Base-by-base conservation (phyloP, 768 basidiomycete genomes). In the Serpula lacrymans region DNA sequence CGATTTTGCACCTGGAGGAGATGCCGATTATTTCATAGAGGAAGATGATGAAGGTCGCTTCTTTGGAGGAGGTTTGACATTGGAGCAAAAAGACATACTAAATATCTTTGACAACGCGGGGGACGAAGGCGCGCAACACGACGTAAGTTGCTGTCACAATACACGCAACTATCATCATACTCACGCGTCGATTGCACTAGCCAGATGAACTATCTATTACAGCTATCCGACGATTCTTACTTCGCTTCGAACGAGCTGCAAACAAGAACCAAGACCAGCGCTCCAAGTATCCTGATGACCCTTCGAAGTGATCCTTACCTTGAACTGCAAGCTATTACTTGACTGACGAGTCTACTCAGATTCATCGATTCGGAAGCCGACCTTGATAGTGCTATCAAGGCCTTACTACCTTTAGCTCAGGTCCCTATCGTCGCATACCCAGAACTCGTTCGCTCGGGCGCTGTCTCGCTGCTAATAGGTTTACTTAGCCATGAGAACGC, bases 341-440 rank as follows among this genome's bases (percentile, higher is more conserved):
- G n/a, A n/a, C n/a, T 22, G 24, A 18, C n/a, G 30, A 23, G 9
- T 20, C 24, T n/a, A 7, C 20, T 16, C 35, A 98, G 95, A 63
- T 99, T 98, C 72, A 97, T 99, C 52, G 96, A 98, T 60, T 98
- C 96, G 1, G 96, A 99, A 70, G 89, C 91, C 18, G 92, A 96
- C 56, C 78, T 99, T 5, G 93, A 98, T 57, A 69, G 72, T 41
- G 80, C 92, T 6, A 78, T 98, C 40, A 94, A 95, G 60, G 75
- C 80, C 1, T 65, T 99, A 33, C 71, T 96, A n/a, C 85, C 93
- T 5, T 71, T 99, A 16, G 86, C 95, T 1, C 92, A 96, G 57
- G 77, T 76, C 3, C 88, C 94, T 1, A 68, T 73, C 6, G 59
- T 89, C 16, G 86, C 92, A 44, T 99, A 96, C 59, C 85, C 92